Evolutionary conservation across 345 rosid species (phyloP), one percentile per base, ranked within the genome.

Genomic region (Lenwebbia sp.): DNA sequence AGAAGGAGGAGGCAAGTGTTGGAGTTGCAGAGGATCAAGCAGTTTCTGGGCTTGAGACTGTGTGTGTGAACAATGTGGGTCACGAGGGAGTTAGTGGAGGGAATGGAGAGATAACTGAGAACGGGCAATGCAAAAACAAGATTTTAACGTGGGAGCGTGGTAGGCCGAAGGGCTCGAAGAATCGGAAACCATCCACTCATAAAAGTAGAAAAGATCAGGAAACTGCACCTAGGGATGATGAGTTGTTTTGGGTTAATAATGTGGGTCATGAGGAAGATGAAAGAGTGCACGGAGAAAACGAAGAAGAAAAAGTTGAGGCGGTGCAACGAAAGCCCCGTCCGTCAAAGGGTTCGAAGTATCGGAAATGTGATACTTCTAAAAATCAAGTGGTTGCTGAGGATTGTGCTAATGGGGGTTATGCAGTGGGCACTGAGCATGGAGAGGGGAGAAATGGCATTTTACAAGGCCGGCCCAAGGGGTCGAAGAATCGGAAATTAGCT

Each of bases 161-260:
- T 30, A 88, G 89, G 41, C 83, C 76, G 17, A 83, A 83, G 84
- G 89, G 88, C 41, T 88, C 86, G 5, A 88, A 83, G 86, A 85
- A 83, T 28, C 84, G 51, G 88, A 75, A 78, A 54, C 60, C 7
- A 26, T 83, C 57, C 83, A 11, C 21, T 54, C 40, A 22, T 83
- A 44, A 60, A 57, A 82, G 85, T 57, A 85, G 58, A 78, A 75
- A 84, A 86, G 83, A 47, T n/a, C 28, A 25, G 83, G 54, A 81
- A 86, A 21, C 44, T 86, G 84, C 82, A 14, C 49, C 26, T 21
- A 51, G 23, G 51, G 14, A 65, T 28, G 65, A 33, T 82, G 41
- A 50, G 56, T 41, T 54, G 57, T 17, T 53, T 54, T n/a, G 53
- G 28, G 74, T 78, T 17, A 55, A 86, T 41, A 76, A 74, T 50